These are phyloP conservation scores for Haplographium delicatum DNA, from an alignment of 495 filamentous ascomycete species.

Conservation along the genomic window DNA sequence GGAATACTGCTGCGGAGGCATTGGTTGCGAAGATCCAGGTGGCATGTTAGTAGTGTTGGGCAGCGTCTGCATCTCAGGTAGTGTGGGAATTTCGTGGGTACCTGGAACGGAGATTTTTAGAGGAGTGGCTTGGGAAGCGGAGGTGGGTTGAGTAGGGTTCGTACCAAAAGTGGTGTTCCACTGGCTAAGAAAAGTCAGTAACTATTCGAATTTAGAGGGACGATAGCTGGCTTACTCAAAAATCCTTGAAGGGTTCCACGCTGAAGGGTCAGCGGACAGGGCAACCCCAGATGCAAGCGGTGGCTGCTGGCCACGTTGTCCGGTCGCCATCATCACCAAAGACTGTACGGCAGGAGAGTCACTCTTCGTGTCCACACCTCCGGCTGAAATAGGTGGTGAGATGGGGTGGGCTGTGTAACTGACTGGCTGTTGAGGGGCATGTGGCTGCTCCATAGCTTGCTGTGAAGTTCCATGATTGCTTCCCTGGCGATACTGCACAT, in stretches of 20 bases:
- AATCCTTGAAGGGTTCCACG: conserved; percentile 89
- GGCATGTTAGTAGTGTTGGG: conserved; percentile 24
- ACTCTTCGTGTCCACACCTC: conserved; percentile 69
- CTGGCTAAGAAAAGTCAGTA: conserved; percentile 53
- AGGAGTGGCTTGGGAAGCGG: conserved; percentile 22
- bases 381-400: conserved; percentile 75
- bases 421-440: conserved; percentile 52
- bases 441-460: conserved; percentile 36
- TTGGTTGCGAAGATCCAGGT: conserved; percentile 45
- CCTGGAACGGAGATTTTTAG: conserved; percentile 37
- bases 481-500: conserved; percentile 33
- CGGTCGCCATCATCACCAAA: conserved; percentile 67
- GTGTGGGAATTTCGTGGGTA: conserved; percentile 44
- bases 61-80: conserved; percentile 39
- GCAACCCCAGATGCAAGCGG: conserved; percentile 45
- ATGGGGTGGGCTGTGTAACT: conserved; percentile 73
- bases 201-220: background rate
- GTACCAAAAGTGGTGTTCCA: conserved; percentile 91
- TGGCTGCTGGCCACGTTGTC: conserved; percentile 41
- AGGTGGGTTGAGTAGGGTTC: conserved; percentile 37
- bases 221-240: conserved; percentile 69
- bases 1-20: conserved; percentile 51
- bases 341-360: conserved; percentile 76
- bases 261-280: conserved; percentile 61
- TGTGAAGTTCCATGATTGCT: conserved; percentile 34